These are phyloP conservation scores for Davidsoniella neocaledoniae DNA, from an alignment of 2,329 filamentous ascomycete genomes.

Conservation along the genomic window DNA sequence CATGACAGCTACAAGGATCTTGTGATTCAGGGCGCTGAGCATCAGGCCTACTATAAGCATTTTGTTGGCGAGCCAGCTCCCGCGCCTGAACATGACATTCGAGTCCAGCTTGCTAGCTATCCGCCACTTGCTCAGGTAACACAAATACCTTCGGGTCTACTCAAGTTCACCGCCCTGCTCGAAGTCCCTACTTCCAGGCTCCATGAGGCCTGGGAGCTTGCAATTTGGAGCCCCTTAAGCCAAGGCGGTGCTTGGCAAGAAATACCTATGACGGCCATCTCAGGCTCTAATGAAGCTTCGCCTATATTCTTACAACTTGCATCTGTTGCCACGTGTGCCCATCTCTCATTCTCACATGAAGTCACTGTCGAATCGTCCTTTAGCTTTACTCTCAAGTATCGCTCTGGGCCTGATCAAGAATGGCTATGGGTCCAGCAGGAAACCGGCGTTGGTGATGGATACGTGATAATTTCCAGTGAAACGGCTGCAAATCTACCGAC, in stretches of 20 bases:
- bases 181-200: slow-evolving; percentile 42
- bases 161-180: slow-evolving; percentile 51
- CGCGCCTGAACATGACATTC: slow-evolving; percentile 1
- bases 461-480: slow-evolving; percentile 32
- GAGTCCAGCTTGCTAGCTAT: slow-evolving; percentile 24
- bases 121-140: slow-evolving; percentile 66
- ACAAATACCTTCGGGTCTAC: slow-evolving; percentile 29
- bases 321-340: not conserved
- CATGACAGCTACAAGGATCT: slow-evolving; percentile 4
- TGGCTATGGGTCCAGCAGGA: slow-evolving; percentile 61
- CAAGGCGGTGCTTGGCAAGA: slow-evolving; percentile 42
- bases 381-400: slow-evolving; percentile 55
- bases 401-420: slow-evolving; percentile 29
- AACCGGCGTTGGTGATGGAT: slow-evolving; percentile 45
- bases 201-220: slow-evolving; percentile 50
- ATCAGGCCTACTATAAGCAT: slow-evolving; percentile 7
- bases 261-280: slow-evolving; percentile 19
- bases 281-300: slow-evolving; percentile 20
- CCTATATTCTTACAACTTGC: not conserved
- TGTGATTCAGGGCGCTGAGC: slow-evolving; percentile 4
- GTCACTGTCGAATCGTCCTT: slow-evolving; percentile 2
- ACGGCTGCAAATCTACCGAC: slow-evolving; percentile 19
- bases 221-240: slow-evolving; percentile 46
- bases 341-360: slow-evolving; percentile 10
- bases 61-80: slow-evolving; percentile 3